Conservation (phyloP, 2,329 filamentous ascomycete genomes). For the Trichoderma citrinoviride region DNA sequence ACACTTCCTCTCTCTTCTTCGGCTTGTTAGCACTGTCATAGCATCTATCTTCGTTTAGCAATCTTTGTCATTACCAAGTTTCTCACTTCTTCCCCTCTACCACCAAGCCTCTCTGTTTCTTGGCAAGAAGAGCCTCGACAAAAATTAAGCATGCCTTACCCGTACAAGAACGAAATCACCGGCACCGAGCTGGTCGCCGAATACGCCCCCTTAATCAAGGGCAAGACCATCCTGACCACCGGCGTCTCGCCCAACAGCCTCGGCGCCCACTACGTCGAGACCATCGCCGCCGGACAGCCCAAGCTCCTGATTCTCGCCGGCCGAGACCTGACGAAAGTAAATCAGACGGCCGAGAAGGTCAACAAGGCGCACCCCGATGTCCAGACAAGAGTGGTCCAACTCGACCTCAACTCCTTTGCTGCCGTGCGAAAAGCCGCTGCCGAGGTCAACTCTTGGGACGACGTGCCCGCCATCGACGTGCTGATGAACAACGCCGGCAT, state of each 20-base stretch:
- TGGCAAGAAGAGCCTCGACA: too few relatives aligned
- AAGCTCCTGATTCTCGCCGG: constrained; percentile 46
- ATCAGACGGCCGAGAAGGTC: constrained; percentile 40
- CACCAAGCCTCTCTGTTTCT: too few relatives aligned
- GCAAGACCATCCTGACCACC: constrained; percentile 42
- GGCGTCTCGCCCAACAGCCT: constrained; percentile 42
- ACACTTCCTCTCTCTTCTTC: background rate
- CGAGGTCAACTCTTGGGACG: constrained; percentile 31
- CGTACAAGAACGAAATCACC: background rate
- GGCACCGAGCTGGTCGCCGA: constrained; percentile 30
- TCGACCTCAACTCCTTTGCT: constrained; percentile 40
- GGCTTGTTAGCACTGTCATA: background rate
- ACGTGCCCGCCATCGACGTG: constrained; percentile 35
- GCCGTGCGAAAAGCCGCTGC: constrained; percentile 39
- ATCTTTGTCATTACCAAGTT: background rate
- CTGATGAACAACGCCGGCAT: constrained; percentile 47
- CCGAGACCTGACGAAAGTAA: constrained; percentile 42
- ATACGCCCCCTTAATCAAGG: constrained; percentile 34
- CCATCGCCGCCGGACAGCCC: constrained; percentile 42
- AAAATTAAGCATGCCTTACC: constrained; percentile 16
- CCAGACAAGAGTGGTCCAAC: constrained; percentile 30
- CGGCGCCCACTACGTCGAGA: constrained; percentile 38
- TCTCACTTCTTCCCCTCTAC: background rate
- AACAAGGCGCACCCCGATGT: constrained; percentile 33
- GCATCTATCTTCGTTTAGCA: background rate